A percentile compares a stretch with the other conserved stretches of the same genome.
Conservation (phyloP, 2,329 filamentous ascomycete genomes). For the Nakataea oryzae region DNA sequence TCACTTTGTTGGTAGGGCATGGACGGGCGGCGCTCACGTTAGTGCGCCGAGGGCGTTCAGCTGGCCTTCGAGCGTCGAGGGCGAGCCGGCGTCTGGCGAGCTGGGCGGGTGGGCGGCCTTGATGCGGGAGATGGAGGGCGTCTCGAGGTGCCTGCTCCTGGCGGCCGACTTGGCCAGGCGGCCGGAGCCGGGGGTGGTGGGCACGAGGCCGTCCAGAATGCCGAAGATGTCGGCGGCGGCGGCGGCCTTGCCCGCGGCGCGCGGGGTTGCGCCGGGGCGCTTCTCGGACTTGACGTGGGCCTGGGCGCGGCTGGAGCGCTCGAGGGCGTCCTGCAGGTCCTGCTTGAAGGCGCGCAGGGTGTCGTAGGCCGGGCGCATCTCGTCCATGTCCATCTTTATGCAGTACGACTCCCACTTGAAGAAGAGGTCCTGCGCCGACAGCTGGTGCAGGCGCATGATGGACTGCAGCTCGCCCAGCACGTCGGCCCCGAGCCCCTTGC, state of each 20-base stretch:
- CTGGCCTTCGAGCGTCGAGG: conserved; percentile 27
- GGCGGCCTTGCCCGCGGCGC: conserved; percentile 40
- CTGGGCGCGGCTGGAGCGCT: conserved; percentile 58
- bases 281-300: conserved; percentile 54
- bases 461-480: conserved; percentile 73
- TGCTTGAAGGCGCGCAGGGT: conserved; percentile 73
- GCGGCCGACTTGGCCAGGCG: conserved; percentile 25
- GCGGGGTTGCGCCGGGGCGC: conserved; percentile 51
- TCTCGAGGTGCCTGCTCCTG: conserved; percentile 28
- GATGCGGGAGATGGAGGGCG: conserved; percentile 34
- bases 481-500: conserved; percentile 60
- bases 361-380: conserved; percentile 59
- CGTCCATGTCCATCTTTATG: conserved; percentile 82
- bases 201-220: conserved; percentile 65
- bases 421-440: conserved; percentile 78
- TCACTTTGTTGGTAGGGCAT: not conserved
- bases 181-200: conserved; percentile 44
- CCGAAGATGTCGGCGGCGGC: conserved; percentile 63
- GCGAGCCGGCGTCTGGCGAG: conserved; percentile 31
- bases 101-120: conserved; percentile 32
- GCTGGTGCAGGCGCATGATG: conserved; percentile 73
- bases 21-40: conserved; percentile 20
- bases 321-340: conserved; percentile 73
- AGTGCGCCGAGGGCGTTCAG: conserved; percentile 25
- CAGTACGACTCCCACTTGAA: conserved; percentile 99